A percentile compares a stretch with the other conserved stretches of the same genome.
Conservation (phyloP, 805 yeast species). For the Blastobotrys peoriensis region DNA sequence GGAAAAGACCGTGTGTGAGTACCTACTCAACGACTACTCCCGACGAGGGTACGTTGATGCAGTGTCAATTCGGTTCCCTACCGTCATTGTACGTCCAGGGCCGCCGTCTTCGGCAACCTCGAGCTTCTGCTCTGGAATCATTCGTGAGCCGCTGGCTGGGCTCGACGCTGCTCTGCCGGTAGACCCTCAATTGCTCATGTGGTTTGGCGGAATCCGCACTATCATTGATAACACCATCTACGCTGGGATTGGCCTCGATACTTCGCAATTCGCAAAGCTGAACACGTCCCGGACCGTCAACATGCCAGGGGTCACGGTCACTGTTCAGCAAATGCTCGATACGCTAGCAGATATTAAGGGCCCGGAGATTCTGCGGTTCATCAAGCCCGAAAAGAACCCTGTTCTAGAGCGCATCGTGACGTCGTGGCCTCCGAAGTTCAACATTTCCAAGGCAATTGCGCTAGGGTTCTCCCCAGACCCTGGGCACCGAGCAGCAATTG, state of each 20-base stretch:
- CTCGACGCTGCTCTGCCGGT: slow-evolving; percentile 18
- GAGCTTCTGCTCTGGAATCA: slow-evolving; percentile 23
- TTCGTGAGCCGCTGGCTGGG: slow-evolving; percentile 21
- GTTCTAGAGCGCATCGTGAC: slow-evolving; percentile 15
- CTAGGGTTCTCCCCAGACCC: slow-evolving; percentile 12
- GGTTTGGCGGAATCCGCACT: slow-evolving; percentile 19
- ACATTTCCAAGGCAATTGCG: slow-evolving; percentile 11
- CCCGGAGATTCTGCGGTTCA: slow-evolving; percentile 8
- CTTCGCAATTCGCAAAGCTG: slow-evolving; percentile 8
- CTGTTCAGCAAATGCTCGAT: slow-evolving; percentile 23
- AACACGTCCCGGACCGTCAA: slow-evolving; percentile 17
- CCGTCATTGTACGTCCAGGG: slow-evolving; percentile 22
- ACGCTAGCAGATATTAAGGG: slow-evolving; percentile 20
- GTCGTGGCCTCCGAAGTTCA: slow-evolving; percentile 21
- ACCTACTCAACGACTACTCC: slow-evolving; percentile 20
- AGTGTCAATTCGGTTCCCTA: slow-evolving; percentile 14
- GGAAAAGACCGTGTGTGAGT: slow-evolving; percentile 22
- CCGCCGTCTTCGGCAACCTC: slow-evolving; percentile 24
- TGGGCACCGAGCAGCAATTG: slow-evolving; percentile 11
- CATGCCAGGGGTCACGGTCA: slow-evolving; percentile 21
- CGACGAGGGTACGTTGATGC: slow-evolving; percentile 23
- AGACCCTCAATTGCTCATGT: slow-evolving; percentile 14
- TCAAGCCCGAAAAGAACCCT: slow-evolving; percentile 15
- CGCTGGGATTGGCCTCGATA: slow-evolving; percentile 13
- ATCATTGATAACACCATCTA: slow-evolving; percentile 16